Evolutionary conservation across 805 yeast genomes (phyloP).

Genomic region (Schizosaccharomyces octosporus): DNA sequence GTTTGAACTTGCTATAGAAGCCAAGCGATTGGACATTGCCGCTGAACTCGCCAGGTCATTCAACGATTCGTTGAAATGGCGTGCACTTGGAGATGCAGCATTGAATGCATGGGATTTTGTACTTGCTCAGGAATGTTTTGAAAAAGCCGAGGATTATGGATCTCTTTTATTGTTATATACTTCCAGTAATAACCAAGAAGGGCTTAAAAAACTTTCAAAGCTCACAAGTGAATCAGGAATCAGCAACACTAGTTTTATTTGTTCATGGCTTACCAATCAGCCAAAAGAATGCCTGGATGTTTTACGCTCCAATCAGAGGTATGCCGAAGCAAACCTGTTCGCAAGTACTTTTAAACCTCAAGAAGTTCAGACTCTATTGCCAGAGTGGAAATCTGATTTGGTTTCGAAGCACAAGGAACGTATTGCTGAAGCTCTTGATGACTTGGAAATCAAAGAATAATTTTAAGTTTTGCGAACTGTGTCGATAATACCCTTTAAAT

Average conservation of each 20-base stretch:
- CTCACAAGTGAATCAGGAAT: slow-evolving; percentile 50
- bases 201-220: slow-evolving; percentile 37
- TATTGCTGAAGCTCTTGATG: slow-evolving; percentile 7
- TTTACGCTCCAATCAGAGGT: slow-evolving; percentile 40
- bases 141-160: slow-evolving; percentile 56
- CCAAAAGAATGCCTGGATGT: slow-evolving; percentile 36
- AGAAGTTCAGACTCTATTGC: slow-evolving; percentile 24
- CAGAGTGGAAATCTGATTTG: slow-evolving; percentile 45
- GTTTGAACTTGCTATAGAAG: slow-evolving; percentile 66
- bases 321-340: slow-evolving; percentile 65
- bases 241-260: slow-evolving; percentile 74
- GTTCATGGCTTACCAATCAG: slow-evolving; percentile 71
- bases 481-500: too few species aligned
- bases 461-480: not conserved
- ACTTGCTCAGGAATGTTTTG: slow-evolving; percentile 57
- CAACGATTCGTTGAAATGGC: slow-evolving; percentile 52
- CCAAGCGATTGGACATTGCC: slow-evolving; percentile 51
- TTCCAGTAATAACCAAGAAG: slow-evolving; percentile 44
- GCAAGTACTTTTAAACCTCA: slow-evolving; percentile 40
- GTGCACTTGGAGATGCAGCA: slow-evolving; percentile 70
- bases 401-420: slow-evolving; percentile 24
- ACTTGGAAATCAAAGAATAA: not conserved
- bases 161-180: slow-evolving; percentile 63
- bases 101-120: slow-evolving; percentile 53
- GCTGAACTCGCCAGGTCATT: slow-evolving; percentile 30